Evolutionary conservation across 192 early-diverging fungal genomes (phyloP), one percentile per base, ranked within the genome.

Genomic region (Backusella mclennaniae): DNA sequence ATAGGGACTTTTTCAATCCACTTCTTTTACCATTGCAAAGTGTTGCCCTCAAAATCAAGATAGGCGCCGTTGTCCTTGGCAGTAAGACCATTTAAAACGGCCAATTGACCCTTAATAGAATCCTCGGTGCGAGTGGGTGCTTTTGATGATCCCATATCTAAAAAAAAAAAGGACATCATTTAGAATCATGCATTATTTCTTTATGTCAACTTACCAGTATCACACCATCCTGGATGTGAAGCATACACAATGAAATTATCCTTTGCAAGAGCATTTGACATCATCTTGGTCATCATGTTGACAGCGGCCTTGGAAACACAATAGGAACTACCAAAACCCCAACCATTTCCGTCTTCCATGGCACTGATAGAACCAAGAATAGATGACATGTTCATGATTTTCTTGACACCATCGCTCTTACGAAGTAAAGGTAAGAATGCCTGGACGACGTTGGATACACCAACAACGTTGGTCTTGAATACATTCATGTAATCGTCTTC

Each of bases 371-470:
- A 83, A 1, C 81, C 81, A 52, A 83, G 70, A 36, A 76, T 67
- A n/a, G 81, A 83, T 8, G 73, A 78, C 31, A 83, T 79, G 52
- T 79, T 83, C 49, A 79, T 41, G 46, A 83, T 76, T 38, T 76
- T 76, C 7, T 75, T 73, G 26, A 53, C 71, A 35, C 73, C 44
- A 9, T 70, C 21, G 4, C 41, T 35, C 52, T 79, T 76, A 7
- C 71, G 56, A 56, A 78, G 67, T 4, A 76, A 1, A 53, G 76
- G 73, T 1, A 79, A 9, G 19, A 73, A 35, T 9, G 31, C 69
- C 35, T 79, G 74, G 4, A 66, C 39, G 17, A 76, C 70, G n/a
- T 70, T 11, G 19, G 71, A 66, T 2, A 77, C 78, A 42, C 74
- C 81, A 9, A 70, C 49, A 9, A 82, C 81, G 41, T 83, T 83